Conservation (phyloP, 805 yeast species). For the Isabelozyma gotoi region DNA sequence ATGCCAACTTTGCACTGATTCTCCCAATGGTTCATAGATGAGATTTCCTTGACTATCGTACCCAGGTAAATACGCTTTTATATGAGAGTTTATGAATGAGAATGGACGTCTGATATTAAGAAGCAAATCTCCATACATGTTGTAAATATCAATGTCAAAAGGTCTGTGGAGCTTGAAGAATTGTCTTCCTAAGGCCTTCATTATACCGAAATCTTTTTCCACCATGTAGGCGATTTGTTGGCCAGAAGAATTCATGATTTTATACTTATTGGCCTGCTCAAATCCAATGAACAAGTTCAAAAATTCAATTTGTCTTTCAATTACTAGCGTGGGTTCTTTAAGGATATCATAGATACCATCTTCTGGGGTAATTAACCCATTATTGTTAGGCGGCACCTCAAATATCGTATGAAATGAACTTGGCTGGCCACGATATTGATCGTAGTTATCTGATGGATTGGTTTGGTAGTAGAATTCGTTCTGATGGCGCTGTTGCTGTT, state of each 20-base stretch:
- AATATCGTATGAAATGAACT: conserved; percentile 31
- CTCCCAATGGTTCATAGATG: conserved; percentile 64
- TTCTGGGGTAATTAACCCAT: conserved; percentile 51
- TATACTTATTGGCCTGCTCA: conserved; percentile 86
- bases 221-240: conserved; percentile 74
- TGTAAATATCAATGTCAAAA: conserved; percentile 69
- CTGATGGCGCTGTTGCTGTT: conserved; percentile 7
- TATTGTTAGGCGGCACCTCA: conserved; percentile 39
- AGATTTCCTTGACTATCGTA: conserved; percentile 32
- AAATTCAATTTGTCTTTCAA: conserved; percentile 85
- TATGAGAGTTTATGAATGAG: conserved; percentile 84
- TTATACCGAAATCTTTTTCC: conserved; percentile 74
- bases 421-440: conserved; percentile 22
- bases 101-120: conserved; percentile 79
- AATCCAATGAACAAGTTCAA: conserved; percentile 86
- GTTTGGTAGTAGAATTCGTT: conserved; percentile 23
- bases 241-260: conserved; percentile 71
- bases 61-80: conserved; percentile 68
- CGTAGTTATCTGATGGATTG: conserved; percentile 24
- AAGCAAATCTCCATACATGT: conserved; percentile 57
- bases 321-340: conserved; percentile 78
- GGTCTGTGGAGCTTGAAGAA: conserved; percentile 85
- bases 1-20: conserved; percentile 92
- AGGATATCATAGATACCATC: conserved; percentile 66
- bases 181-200: conserved; percentile 76